Evolutionary conservation across 768 basidiomycete genomes (phyloP).

Genomic region (Collybiopsis confluens): DNA sequence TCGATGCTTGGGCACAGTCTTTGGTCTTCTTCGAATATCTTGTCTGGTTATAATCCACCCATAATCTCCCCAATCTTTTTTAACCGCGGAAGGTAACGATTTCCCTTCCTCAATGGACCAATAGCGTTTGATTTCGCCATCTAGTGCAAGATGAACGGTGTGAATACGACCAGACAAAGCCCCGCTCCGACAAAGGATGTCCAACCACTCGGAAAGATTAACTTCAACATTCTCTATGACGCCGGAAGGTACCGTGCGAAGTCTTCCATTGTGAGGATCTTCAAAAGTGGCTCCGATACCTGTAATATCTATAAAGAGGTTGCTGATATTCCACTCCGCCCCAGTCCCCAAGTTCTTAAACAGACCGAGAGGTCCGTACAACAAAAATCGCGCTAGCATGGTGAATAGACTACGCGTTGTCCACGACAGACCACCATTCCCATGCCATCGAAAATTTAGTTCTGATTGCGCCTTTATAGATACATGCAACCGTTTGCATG

Average conservation of each 20-base stretch:
- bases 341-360: background rate
- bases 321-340: background rate
- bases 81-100: background rate
- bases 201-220: background rate
- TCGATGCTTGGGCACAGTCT: background rate
- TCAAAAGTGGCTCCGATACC: background rate
- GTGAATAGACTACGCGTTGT: background rate
- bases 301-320: background rate
- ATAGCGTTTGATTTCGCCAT: background rate
- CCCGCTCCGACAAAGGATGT: background rate
- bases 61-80: background rate
- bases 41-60: background rate
- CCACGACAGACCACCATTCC: background rate
- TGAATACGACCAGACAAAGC: constrained; percentile 2
- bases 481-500: background rate
- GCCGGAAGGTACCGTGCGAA: background rate
- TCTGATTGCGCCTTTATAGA: background rate
- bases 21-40: background rate
- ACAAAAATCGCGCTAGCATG: background rate
- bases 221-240: background rate
- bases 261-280: background rate
- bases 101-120: background rate
- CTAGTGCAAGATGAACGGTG: background rate
- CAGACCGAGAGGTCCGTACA: background rate
- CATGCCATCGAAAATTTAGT: background rate